phyloP scores from a whole-genome alignment of 1,284 basidiomycete species.

The Athelia sp. region DNA sequence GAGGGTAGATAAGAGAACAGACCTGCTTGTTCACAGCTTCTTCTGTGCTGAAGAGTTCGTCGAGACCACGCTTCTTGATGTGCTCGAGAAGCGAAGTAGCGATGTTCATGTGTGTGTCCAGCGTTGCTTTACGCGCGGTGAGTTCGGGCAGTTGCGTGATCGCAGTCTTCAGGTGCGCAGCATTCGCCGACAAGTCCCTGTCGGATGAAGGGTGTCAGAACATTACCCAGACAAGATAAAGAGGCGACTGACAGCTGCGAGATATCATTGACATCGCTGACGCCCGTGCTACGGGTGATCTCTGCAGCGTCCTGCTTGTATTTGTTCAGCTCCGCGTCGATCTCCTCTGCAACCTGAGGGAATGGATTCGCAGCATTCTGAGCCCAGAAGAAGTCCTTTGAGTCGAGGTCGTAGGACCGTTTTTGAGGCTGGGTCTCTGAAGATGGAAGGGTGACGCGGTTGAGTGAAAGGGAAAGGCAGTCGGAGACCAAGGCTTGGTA shows the following conservation, averaged over 20 bases:
- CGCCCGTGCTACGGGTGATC: conserved; percentile 93
- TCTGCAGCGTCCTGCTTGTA: conserved; percentile 98
- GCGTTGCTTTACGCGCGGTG: conserved; percentile 91
- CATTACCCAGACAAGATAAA: conserved; percentile 1
- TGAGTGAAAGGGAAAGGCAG: conserved; percentile 95
- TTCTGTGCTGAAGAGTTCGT: conserved; percentile 96
- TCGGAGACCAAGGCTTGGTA: conserved; percentile 98
- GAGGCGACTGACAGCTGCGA: conserved; percentile 74
- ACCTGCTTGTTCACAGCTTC: conserved; percentile 87
- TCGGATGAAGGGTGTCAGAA: conserved; percentile 7
- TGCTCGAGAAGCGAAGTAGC: conserved; percentile 94
- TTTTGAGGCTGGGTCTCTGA: conserved; percentile 57
- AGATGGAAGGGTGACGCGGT: conserved; percentile 77
- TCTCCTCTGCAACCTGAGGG: conserved; percentile 98
- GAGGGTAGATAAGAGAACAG: conserved; percentile 8
- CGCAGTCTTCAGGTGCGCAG: conserved; percentile 93
- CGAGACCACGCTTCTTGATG: conserved; percentile 92
- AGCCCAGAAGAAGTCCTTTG: conserved; percentile 99
- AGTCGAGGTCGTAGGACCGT: conserved; percentile 93
- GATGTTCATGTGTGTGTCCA: conserved; percentile 99
- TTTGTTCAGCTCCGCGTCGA: conserved; percentile 87
- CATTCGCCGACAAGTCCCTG: conserved; percentile 93
- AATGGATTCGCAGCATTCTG: conserved; percentile 96
- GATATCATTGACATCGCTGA: conserved; percentile 95
- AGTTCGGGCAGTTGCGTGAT: conserved; percentile 98